Evolutionary conservation across 345 rosid species (phyloP).

Genomic region (Litchi chinensis): DNA sequence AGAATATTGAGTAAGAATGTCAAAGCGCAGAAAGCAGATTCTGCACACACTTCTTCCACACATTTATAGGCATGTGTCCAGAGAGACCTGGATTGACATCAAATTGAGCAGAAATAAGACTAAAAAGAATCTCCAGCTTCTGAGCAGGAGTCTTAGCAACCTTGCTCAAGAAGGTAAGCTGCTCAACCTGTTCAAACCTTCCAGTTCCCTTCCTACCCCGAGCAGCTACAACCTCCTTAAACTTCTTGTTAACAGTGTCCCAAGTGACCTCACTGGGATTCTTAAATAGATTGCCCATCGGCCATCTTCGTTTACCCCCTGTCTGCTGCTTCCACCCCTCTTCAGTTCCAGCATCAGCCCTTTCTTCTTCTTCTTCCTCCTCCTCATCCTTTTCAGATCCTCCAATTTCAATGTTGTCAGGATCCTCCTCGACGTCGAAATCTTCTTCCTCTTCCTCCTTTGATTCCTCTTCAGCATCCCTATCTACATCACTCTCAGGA

Average conservation of each 20-base stretch:
- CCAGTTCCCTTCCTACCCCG: slow-evolving; percentile 98
- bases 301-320: slow-evolving; percentile 67
- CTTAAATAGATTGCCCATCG: slow-evolving; percentile 71
- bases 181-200: slow-evolving; percentile 91
- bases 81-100: slow-evolving; percentile 94
- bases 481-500: slow-evolving; percentile 80
- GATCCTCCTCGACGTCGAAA: slow-evolving; percentile 48
- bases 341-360: slow-evolving; percentile 17
- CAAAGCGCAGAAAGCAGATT: slow-evolving; percentile 78
- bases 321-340: slow-evolving; percentile 73
- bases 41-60: slow-evolving; percentile 88
- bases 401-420: slow-evolving; percentile 30
- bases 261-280: slow-evolving; percentile 89
- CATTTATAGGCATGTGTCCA: slow-evolving; percentile 94
- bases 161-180: slow-evolving; percentile 83
- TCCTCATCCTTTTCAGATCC: slow-evolving; percentile 52
- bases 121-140: slow-evolving; percentile 90
- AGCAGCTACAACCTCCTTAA: slow-evolving; percentile 91
- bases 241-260: slow-evolving; percentile 89
- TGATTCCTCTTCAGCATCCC: slow-evolving; percentile 50
- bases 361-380: slow-evolving; percentile 34
- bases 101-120: slow-evolving; percentile 91
- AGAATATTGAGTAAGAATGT: slow-evolving; percentile 68
- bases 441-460: slow-evolving; percentile 47
- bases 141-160: slow-evolving; percentile 99